Evolutionary conservation across 805 yeast species (phyloP).

Genomic region (Scheffersomyces lignosus): DNA sequence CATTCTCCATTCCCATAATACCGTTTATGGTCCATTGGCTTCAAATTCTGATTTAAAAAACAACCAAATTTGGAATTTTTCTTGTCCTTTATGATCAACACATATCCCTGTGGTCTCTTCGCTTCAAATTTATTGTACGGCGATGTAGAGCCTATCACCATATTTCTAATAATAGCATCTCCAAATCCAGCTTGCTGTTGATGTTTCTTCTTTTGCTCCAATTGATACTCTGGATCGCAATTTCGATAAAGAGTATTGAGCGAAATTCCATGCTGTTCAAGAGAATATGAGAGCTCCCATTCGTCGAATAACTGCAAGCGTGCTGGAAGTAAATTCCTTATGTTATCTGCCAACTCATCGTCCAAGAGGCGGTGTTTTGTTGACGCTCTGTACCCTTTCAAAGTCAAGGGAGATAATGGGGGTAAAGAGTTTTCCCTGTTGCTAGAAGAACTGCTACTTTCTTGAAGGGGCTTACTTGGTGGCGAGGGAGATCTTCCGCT

Average conservation of each 20-base stretch:
- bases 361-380: conserved; percentile 62
- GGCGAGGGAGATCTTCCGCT: conserved; percentile 4
- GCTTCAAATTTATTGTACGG: conserved; percentile 13
- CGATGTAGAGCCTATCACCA: conserved; percentile 19
- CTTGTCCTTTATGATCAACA: conserved; percentile 69
- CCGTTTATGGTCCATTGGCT: conserved; percentile 67
- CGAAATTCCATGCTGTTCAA: conserved; percentile 92
- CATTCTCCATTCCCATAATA: conserved; percentile 96
- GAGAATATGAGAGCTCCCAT: conserved; percentile 80
- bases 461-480: not conserved
- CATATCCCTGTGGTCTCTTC: conserved; percentile 60
- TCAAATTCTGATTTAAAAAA: conserved; percentile 69
- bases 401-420: conserved; percentile 55
- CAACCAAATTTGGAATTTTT: conserved; percentile 74
- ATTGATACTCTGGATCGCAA: conserved; percentile 45
- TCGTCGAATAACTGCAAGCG: conserved; percentile 72
- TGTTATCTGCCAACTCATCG: conserved; percentile 68
- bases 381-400: conserved; percentile 52
- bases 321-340: conserved; percentile 72
- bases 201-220: conserved; percentile 17
- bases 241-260: conserved; percentile 71
- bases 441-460: not conserved
- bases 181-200: conserved; percentile 34
- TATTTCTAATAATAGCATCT: conserved; percentile 30
- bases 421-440: conserved; percentile 19